Evolutionary conservation across 495 filamentous ascomycete species (phyloP).

Genomic region (Pseudoneurospora amorphoporcata): DNA sequence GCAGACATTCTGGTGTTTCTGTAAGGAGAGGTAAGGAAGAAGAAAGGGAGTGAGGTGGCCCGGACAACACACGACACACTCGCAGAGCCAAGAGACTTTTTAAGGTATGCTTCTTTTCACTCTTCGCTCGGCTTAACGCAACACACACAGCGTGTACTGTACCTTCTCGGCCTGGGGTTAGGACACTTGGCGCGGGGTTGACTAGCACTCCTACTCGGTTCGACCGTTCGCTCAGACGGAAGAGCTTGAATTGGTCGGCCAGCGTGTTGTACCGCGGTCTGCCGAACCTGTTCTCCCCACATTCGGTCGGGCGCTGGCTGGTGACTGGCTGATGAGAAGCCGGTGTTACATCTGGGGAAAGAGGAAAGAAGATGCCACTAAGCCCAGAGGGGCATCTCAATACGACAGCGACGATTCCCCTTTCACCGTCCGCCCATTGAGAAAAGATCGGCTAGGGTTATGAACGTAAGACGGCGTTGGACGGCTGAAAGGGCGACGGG

Average conservation of each 20-base stretch:
- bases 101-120: not conserved
- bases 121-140: not conserved
- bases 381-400: not conserved
- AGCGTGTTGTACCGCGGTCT: conserved; percentile 6
- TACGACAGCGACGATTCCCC: not conserved
- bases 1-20: conserved; percentile 17
- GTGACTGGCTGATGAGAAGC: not conserved
- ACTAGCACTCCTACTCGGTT: not conserved
- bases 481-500: not conserved
- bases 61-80: not conserved
- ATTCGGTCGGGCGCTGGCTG: not conserved
- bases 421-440: not conserved
- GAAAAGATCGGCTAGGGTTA: not conserved
- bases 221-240: conserved; percentile 4
- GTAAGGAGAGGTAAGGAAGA: not conserved
- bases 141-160: not conserved
- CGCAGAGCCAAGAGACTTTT: not conserved
- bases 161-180: not conserved
- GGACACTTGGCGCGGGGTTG: not conserved
- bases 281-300: conserved; percentile 3
- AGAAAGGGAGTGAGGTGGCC: not conserved
- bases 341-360: not conserved
- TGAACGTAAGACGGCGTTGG: not conserved
- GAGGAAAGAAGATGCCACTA: not conserved
- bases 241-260: not conserved